Conservation (phyloP, 2,329 filamentous ascomycete species). For the Clarireedia sp. region DNA sequence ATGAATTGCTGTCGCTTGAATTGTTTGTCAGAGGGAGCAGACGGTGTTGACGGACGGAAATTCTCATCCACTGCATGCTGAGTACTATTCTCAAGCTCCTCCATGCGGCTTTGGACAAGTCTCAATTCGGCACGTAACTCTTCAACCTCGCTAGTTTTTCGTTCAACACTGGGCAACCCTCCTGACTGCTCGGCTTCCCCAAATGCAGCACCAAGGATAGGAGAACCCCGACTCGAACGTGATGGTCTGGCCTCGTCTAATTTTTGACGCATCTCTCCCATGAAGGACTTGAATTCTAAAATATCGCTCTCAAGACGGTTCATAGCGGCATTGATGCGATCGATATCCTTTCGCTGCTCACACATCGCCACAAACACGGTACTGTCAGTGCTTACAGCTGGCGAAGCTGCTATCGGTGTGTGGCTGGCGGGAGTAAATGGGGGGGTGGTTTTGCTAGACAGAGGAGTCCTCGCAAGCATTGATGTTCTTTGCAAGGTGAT, state of each 20-base stretch:
- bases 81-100: background rate
- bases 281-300: slow-evolving; percentile 25
- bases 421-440: background rate
- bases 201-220: background rate
- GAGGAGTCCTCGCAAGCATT: background rate
- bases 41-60: background rate
- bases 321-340: slow-evolving; percentile 23
- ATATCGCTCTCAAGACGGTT: slow-evolving; percentile 25
- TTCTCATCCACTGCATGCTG: background rate
- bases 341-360: slow-evolving; percentile 25
- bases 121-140: slow-evolving; percentile 7
- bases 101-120: background rate
- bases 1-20: background rate
- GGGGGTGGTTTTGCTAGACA: background rate
- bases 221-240: background rate
- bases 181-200: background rate
- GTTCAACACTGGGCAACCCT: slow-evolving; percentile 13
- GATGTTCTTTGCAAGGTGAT: background rate
- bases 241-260: slow-evolving; percentile 3
- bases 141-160: slow-evolving; percentile 24
- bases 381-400: background rate
- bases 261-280: slow-evolving; percentile 24
- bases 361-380: background rate
- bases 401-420: background rate
- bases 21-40: background rate